Evolutionary conservation across 495 filamentous ascomycete species (phyloP).

Genomic region (Hypoxylon lienhwacheense): DNA sequence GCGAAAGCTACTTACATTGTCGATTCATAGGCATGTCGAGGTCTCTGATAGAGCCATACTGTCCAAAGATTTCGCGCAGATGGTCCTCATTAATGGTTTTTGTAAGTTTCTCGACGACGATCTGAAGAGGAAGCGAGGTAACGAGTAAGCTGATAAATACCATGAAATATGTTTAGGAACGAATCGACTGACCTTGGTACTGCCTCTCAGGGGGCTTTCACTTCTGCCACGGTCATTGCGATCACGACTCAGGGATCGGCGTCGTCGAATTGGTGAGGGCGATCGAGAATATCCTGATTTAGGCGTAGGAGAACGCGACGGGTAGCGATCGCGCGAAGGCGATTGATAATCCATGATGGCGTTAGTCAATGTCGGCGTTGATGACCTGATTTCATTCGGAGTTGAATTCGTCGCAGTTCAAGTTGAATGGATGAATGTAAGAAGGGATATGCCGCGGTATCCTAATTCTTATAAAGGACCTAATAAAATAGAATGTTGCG

Average conservation of each 20-base stretch:
- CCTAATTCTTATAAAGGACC: no score
- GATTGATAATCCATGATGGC: conserved; percentile 38
- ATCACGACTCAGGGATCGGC: conserved; percentile 34
- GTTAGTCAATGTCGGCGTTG: background rate
- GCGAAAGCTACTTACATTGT: conserved; percentile 63
- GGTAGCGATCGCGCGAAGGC: conserved; percentile 34
- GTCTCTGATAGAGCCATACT: conserved; percentile 82
- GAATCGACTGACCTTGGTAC: conserved; percentile 41
- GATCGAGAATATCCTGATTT: conserved; percentile 40
- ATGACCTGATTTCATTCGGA: background rate
- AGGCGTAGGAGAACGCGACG: conserved; percentile 38
- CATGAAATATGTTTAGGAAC: conserved; percentile 1
- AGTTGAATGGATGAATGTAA: background rate
- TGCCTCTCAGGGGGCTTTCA: conserved; percentile 39
- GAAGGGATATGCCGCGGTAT: no score
- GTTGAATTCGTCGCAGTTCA: no score
- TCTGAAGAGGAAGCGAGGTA: conserved; percentile 52
- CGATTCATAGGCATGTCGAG: conserved; percentile 88
- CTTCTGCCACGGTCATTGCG: conserved; percentile 42
- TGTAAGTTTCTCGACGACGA: conserved; percentile 93
- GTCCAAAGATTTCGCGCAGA: conserved; percentile 87
- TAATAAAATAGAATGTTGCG: no score
- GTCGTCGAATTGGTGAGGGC: conserved; percentile 37
- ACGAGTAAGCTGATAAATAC: conserved; percentile 13
- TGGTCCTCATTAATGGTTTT: conserved; percentile 92